Percentiles rank a stretch among this genome's conserved stretches.
These are phyloP conservation scores for Teratosphaeriaceae sp. DNA, from an alignment of 2,329 filamentous ascomycete genomes.

Conservation along the genomic window DNA sequence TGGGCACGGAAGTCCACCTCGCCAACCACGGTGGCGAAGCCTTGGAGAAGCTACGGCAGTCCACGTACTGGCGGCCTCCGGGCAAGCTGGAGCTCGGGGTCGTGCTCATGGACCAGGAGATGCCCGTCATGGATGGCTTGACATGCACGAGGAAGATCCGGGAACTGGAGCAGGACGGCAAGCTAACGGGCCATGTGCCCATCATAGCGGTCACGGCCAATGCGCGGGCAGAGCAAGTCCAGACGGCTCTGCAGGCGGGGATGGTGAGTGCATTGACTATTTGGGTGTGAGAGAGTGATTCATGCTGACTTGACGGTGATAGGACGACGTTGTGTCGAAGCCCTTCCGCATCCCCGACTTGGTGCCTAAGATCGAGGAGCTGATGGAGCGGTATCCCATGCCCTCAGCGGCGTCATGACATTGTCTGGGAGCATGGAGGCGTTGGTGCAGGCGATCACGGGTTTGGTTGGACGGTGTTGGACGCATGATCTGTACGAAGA, in stretches of 20 bases:
- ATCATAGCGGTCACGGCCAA: conserved; percentile 82
- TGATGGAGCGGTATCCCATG: conserved; percentile 31
- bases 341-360: conserved; percentile 46
- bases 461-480: not conserved
- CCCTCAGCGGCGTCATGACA: conserved; percentile 5
- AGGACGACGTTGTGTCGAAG: conserved; percentile 47
- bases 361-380: conserved; percentile 45
- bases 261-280: conserved; percentile 44
- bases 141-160: conserved; percentile 65
- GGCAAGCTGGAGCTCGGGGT: conserved; percentile 33
- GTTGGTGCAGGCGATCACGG: not conserved
- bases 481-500: not conserved
- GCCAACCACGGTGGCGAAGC: conserved; percentile 47
- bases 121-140: conserved; percentile 78
- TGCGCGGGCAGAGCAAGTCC: conserved; percentile 66
- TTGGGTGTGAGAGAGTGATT: not conserved
- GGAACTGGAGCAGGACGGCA: conserved; percentile 56
- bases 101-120: conserved; percentile 75
- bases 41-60: conserved; percentile 37
- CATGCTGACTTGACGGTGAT: conserved; percentile 13
- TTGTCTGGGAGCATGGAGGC: not conserved
- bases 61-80: conserved; percentile 33
- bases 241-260: conserved; percentile 62
- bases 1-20: conserved; percentile 40
- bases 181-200: conserved; percentile 59